Percentiles rank a stretch among this genome's conserved stretches.
Conservation (phyloP, 2,329 filamentous ascomycete species). For the Sporothrix curviconia region DNA sequence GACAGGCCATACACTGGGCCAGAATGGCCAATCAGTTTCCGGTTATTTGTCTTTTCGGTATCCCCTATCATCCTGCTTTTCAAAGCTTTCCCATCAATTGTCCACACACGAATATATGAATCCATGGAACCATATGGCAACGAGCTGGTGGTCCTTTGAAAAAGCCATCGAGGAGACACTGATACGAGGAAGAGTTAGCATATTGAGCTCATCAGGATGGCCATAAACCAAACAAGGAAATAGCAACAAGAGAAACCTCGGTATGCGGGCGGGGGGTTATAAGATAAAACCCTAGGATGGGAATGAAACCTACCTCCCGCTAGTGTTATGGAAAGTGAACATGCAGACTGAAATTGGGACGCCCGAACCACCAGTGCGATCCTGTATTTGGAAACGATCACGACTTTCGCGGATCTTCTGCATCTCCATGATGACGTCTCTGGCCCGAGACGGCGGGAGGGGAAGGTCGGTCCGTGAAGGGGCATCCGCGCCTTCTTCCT, state of each 20-base stretch:
- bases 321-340: constrained; percentile 97
- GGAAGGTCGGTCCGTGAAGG: constrained; percentile 75
- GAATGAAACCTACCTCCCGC: constrained; percentile 63
- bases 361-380: constrained; percentile 74
- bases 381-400: constrained; percentile 83
- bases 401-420: constrained; percentile 89
- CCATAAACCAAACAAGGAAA: neutral
- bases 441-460: constrained; percentile 76
- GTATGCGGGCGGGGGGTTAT: no score
- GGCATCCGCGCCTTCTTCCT: constrained; percentile 79
- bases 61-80: constrained; percentile 56
- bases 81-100: constrained; percentile 76
- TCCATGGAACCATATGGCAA: constrained; percentile 86
- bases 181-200: neutral
- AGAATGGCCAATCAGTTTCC: constrained; percentile 78
- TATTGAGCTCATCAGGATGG: neutral
- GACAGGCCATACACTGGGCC: constrained; percentile 83
- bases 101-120: constrained; percentile 94
- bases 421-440: constrained; percentile 90
- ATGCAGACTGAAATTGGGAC: constrained; percentile 85
- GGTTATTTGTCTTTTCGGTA: constrained; percentile 57
- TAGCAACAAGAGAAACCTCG: neutral
- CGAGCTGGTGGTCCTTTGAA: constrained; percentile 79
- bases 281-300: no score
- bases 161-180: constrained; percentile 93